phyloP scores from a whole-genome alignment of 176 grass and related monocot genomes.

The Juncus effusus region DNA sequence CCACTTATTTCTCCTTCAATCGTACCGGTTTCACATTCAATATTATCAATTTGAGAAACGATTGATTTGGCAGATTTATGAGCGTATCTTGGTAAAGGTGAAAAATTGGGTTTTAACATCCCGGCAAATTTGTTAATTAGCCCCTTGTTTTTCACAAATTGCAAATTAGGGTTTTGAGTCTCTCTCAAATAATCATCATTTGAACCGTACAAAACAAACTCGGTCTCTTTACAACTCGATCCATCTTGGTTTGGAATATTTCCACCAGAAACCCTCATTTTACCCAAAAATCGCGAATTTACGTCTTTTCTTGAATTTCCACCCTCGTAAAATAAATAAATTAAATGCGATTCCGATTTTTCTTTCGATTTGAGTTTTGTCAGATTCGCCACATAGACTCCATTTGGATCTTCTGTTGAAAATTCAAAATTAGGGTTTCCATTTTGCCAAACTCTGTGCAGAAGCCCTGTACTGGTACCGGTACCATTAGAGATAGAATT shows the following conservation, averaged over 20 bases:
- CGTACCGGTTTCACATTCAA: slow-evolving; percentile 14
- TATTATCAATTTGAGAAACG: slow-evolving; percentile 32
- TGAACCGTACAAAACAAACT: slow-evolving; percentile 69
- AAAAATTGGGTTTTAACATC: slow-evolving; percentile 57
- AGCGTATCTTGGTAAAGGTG: slow-evolving; percentile 36
- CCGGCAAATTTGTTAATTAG: slow-evolving; percentile 54
- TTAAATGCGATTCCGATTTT: slow-evolving; percentile 40
- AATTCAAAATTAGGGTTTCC: slow-evolving; percentile 60
- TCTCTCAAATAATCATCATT: slow-evolving; percentile 46
- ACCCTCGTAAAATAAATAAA: slow-evolving; percentile 57
- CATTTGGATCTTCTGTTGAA: slow-evolving; percentile 38
- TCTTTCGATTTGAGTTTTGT: slow-evolving; percentile 27
- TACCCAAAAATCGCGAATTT: slow-evolving; percentile 48
- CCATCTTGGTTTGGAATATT: slow-evolving; percentile 37
- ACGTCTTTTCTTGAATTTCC: slow-evolving; percentile 51
- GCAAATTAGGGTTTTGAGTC: slow-evolving; percentile 31
- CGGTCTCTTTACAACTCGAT: slow-evolving; percentile 41
- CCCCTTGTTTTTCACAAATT: slow-evolving; percentile 41
- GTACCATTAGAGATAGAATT: slow-evolving; percentile 34
- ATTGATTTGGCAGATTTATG: slow-evolving; percentile 36
- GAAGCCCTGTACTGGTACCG: slow-evolving; percentile 47
- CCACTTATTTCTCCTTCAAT: slow-evolving; percentile 20
- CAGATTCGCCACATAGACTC: slow-evolving; percentile 48
- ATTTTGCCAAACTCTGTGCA: slow-evolving; percentile 62
- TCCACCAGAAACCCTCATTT: slow-evolving; percentile 68